Evolutionary conservation across 495 filamentous ascomycete genomes (phyloP), one percentile per base, ranked within the genome.

Genomic region (Penicillium silybi): DNA sequence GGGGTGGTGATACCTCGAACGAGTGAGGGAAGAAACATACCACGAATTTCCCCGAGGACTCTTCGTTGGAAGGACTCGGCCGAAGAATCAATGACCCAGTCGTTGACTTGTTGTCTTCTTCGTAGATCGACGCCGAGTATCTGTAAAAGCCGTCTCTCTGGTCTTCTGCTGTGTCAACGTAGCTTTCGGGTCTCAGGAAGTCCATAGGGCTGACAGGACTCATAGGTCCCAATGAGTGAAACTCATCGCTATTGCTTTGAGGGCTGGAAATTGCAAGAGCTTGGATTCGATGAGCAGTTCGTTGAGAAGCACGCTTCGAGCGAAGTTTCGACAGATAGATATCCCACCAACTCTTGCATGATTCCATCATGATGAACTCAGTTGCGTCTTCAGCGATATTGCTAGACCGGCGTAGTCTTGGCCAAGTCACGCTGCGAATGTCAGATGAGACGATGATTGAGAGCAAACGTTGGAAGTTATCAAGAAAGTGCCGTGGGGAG

Each of bases 111-210:
- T 4, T 17, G 6, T 9, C 37, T 19, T 39, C 37, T 19, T 39
- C 37, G 16, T 17, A 37, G 1, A 63, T 11, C 3, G 54, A 41
- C 35, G 64, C 58, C 3, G 62, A 66, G 44, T 68, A 70, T 39
- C 49, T 58, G 44, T 58, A 63, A 20, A 64, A 61, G 1, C 57
- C 62, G 16, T 65, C 57, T 9, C 27, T 43, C 17, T 60, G 46
- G 2, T 58, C 58, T 5, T 54, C 51, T 8, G 49, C 34, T 1
- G 27, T 19, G 29, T 50, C 50, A 16, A 39, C 46, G 3, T 13
- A 45, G 32, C 22, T 27, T 5, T 45, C 41, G 11, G 22, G 2
- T 6, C 10, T 32, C 9, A 32, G 3, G 13, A 11, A 32, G 9
- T 32, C 29, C 13, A 13, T 3, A 11, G 29, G 29, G 29, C 2